These are phyloP conservation scores for Plantago major DNA, from an alignment of 257 asterid genomes.

Conservation along the genomic window DNA sequence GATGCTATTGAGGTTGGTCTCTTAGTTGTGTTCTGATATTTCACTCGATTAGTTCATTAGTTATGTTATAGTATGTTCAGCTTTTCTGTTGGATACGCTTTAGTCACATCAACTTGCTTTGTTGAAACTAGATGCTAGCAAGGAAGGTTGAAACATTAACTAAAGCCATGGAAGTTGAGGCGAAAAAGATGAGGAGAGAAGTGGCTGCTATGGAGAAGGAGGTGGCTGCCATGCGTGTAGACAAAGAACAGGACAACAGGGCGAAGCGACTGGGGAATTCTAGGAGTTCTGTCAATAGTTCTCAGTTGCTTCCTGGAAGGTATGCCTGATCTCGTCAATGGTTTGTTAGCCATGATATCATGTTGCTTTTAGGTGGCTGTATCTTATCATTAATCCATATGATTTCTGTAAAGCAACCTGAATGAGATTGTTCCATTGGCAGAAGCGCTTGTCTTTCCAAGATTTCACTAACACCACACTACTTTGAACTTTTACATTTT, in stretches of 20 bases:
- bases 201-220: constrained; percentile 99
- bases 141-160: constrained; percentile 95
- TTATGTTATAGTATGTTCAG: neutral
- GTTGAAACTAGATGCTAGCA: constrained; percentile 72
- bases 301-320: constrained; percentile 85
- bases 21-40: constrained; percentile 14
- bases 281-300: constrained; percentile 57
- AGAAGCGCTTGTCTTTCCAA: too few relatives aligned
- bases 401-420: neutral
- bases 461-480: too few relatives aligned
- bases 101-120: constrained; percentile 19
- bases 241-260: constrained; percentile 78
- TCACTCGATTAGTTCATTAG: neutral
- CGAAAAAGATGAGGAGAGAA: constrained; percentile 97
- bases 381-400: neutral
- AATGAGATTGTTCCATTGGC: neutral
- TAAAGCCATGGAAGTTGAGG: constrained; percentile 98
- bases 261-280: constrained; percentile 62
- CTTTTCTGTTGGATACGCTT: neutral
- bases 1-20: constrained; percentile 89
- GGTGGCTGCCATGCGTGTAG: constrained; percentile 93
- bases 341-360: constrained; percentile 6
- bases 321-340: constrained; percentile 21
- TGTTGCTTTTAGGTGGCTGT: constrained; percentile 2
- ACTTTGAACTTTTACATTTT: too few relatives aligned